These are phyloP conservation scores for Verticillium dahliae DNA, from an alignment of 2,329 filamentous ascomycete genomes.

Conservation along the genomic window DNA sequence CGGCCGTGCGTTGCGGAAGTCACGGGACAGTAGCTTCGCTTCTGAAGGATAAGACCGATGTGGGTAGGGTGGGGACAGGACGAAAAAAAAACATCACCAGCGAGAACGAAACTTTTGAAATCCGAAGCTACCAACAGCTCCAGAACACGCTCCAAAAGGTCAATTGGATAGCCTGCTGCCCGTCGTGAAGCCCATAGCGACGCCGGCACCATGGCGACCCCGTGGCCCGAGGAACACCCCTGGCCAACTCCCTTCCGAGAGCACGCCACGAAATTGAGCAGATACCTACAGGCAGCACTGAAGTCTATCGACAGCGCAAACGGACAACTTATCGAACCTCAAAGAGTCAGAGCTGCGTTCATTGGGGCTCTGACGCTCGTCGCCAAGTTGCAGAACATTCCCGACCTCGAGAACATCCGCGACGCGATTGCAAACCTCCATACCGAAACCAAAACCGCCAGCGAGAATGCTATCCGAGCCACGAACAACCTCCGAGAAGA, in stretches of 20 bases:
- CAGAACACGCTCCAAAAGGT: conserved; percentile 1
- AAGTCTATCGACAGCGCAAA: conserved; percentile 2
- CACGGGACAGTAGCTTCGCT: neutral
- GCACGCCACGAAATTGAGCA: conserved; percentile 2
- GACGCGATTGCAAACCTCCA: neutral
- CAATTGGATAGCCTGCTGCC: conserved; percentile 4
- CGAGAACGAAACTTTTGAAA: conserved; percentile 4
- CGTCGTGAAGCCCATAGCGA: conserved; percentile 3
- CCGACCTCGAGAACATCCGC: conserved; percentile 1
- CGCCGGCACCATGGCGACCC: conserved; percentile 1
- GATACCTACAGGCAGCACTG: conserved; percentile 3
- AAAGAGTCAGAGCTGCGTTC: neutral
- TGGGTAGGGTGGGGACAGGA: neutral
- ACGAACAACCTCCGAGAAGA: conserved; percentile 2
- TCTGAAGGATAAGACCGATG: neutral
- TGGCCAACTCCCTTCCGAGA: conserved; percentile 4
- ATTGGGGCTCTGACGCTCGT: neutral
- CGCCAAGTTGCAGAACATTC: conserved; percentile 1
- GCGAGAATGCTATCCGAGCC: neutral
- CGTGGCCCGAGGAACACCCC: conserved; percentile 2
- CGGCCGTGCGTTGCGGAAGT: neutral
- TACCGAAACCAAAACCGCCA: conserved; percentile 1
- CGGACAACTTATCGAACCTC: conserved; percentile 1
- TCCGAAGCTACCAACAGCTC: conserved; percentile 1
- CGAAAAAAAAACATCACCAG: neutral